Evolutionary conservation across 345 rosid genomes (phyloP), one percentile per base, ranked within the genome.

Genomic region (Arabis alpina): DNA sequence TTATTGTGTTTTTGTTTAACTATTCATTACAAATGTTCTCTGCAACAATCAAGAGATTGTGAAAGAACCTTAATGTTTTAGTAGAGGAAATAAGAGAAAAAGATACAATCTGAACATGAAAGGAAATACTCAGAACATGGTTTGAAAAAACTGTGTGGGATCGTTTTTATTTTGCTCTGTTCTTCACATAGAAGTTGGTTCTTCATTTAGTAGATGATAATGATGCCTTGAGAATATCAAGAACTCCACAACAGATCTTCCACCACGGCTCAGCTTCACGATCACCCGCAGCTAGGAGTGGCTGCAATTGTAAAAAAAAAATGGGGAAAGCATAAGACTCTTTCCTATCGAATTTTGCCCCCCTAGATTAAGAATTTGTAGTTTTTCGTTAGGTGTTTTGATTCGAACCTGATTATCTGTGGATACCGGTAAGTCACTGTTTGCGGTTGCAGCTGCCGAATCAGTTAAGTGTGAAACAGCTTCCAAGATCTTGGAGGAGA

Each of bases 191-290:
- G 63, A 54, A 47, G 54, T 6, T 56, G 71, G 14, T 6, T 27
- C 45, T 64, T 73, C 60, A 58, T 42, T 10, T 28, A 49, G 77
- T 10, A 23, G 77, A 42, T 37, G 61, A 64, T 25, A 32, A 9
- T 13, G 39, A 49, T 50, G 66, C 2, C 54, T 70, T 76, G 55
- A 76, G 71, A 76, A 70, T 66, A 50, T 70, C 79, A 49, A 76
- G 43, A 64, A 76, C 42, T 42, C 45, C 71, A 63, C 79, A 76
- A 25, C 79, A 76, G 67, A 5, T 50, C 13, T 74, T 67, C 78
- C 78, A 74, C 78, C 78, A 74, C 3, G 73, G 57, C 65, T 67
- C 61, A 11, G 57, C 60, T 19, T 42, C 64, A 40, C 51, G 71
- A 24, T 64, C 77, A 41, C 39, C 54, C 4, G 45, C 11, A 1